Evolutionary conservation across 2,329 filamentous ascomycete genomes (phyloP).

Genomic region (Lecanicillium sp.): DNA sequence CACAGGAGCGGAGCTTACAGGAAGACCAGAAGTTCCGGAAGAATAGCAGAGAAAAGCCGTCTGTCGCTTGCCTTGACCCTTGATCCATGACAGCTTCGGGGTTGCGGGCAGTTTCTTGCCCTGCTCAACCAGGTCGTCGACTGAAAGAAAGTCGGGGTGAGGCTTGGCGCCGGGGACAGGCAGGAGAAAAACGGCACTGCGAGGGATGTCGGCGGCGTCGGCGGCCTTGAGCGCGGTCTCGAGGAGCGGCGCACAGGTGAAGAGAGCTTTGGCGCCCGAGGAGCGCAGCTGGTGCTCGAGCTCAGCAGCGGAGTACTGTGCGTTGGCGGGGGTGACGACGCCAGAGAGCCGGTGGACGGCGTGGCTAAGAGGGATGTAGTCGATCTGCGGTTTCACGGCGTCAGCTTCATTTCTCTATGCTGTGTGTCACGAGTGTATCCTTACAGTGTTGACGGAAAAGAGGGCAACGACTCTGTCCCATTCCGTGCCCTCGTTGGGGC

Average conservation of each 20-base stretch:
- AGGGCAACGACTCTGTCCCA: slow-evolving; percentile 76
- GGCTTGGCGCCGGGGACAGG: slow-evolving; percentile 55
- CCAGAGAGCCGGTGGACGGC: slow-evolving; percentile 70
- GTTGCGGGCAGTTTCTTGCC: slow-evolving; percentile 50
- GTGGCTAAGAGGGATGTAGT: slow-evolving; percentile 67
- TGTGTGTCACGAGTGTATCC: too few species aligned
- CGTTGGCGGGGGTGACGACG: slow-evolving; percentile 68
- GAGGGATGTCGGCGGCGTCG: slow-evolving; percentile 55
- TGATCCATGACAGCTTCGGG: slow-evolving; percentile 51
- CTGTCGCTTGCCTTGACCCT: slow-evolving; percentile 60
- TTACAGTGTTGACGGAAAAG: slow-evolving; percentile 74
- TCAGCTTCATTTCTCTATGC: too few species aligned
- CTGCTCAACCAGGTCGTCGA: slow-evolving; percentile 59
- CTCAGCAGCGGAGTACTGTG: slow-evolving; percentile 64
- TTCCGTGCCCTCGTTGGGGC: slow-evolving; percentile 63
- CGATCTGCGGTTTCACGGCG: too few species aligned
- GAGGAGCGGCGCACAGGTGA: slow-evolving; percentile 64
- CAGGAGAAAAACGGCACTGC: slow-evolving; percentile 61
- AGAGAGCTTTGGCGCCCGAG: slow-evolving; percentile 62
- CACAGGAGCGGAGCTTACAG: slow-evolving; percentile 39
- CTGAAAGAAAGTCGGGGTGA: slow-evolving; percentile 51
- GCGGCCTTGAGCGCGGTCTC: slow-evolving; percentile 59
- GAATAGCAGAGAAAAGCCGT: slow-evolving; percentile 76
- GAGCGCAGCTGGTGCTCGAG: slow-evolving; percentile 66
- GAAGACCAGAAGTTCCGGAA: slow-evolving; percentile 72